Evolutionary conservation across 2,329 filamentous ascomycete species (phyloP).

Genomic region (Westerdykella ornata): DNA sequence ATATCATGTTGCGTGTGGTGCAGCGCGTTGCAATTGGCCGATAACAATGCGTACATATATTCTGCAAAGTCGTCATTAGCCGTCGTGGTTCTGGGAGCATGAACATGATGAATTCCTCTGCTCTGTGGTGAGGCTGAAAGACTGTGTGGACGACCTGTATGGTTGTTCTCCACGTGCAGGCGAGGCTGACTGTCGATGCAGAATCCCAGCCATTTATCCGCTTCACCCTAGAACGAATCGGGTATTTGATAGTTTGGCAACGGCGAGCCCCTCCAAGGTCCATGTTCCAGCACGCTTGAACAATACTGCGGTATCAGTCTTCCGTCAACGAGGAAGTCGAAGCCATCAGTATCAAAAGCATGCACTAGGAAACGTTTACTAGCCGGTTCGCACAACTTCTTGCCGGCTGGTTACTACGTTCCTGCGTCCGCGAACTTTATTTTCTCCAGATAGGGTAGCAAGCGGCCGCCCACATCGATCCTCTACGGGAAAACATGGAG

Average conservation of each 20-base stretch:
- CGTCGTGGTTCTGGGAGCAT: too few relatives aligned
- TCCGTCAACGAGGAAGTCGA: slow-evolving; percentile 12
- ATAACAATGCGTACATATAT: too few relatives aligned
- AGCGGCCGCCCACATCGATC: slow-evolving; percentile 13
- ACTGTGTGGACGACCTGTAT: too few relatives aligned
- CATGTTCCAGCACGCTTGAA: slow-evolving; percentile 13
- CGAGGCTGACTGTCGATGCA: neutral
- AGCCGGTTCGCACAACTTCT: slow-evolving; percentile 14
- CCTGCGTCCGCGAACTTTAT: slow-evolving; percentile 21
- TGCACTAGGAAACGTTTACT: slow-evolving; percentile 25
- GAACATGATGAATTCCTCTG: too few relatives aligned
- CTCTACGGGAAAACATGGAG: slow-evolving; percentile 22
- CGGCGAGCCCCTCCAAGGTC: slow-evolving; percentile 24
- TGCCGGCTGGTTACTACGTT: slow-evolving; percentile 12
- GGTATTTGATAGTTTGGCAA: slow-evolving; percentile 31
- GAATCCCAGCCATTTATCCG: slow-evolving; percentile 1
- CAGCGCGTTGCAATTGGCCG: too few relatives aligned
- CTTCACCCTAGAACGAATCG: slow-evolving; percentile 27
- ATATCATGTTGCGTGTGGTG: too few relatives aligned
- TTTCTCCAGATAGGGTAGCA: slow-evolving; percentile 13
- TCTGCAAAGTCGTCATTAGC: too few relatives aligned
- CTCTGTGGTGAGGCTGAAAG: too few relatives aligned
- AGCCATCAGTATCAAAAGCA: slow-evolving; percentile 15
- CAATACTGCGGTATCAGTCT: slow-evolving; percentile 19
- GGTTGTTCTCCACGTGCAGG: too few relatives aligned